Evolutionary conservation across 805 yeast genomes (phyloP).

Genomic region (Vanderwaltozyma polyspora): DNA sequence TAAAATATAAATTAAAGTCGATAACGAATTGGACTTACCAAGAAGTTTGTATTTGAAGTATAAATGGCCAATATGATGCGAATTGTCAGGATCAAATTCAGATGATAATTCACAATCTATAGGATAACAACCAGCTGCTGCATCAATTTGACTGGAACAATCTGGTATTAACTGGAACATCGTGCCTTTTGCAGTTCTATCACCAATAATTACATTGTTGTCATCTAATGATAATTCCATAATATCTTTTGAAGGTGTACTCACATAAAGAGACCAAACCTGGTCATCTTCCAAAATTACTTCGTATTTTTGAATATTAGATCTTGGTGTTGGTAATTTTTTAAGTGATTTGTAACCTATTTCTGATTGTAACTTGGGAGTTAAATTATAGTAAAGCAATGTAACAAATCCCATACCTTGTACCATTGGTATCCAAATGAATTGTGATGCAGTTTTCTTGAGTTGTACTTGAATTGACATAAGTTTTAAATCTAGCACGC

Average conservation of each 20-base stretch:
- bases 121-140: conserved; percentile 53
- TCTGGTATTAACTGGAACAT: conserved; percentile 2
- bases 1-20: conserved; percentile 42
- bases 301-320: conserved; percentile 42
- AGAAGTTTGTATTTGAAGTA: conserved; percentile 30
- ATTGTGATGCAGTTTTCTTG: conserved; percentile 26
- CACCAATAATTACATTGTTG: background rate
- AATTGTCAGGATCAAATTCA: background rate
- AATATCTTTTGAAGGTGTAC: background rate
- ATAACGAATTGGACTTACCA: conserved; percentile 37
- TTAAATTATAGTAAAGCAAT: conserved; percentile 43
- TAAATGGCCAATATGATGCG: background rate
- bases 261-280: conserved; percentile 55
- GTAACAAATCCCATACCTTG: conserved; percentile 82
- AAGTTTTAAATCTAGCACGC: conserved; percentile 23
- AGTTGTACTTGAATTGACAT: conserved; percentile 27
- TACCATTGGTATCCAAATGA: conserved; percentile 46
- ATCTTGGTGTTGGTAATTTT: conserved; percentile 23
- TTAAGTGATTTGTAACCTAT: conserved; percentile 52
- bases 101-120: conserved; percentile 27
- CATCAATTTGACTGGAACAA: conserved; percentile 30
- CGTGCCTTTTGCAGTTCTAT: conserved; percentile 1
- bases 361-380: conserved; percentile 45
- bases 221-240: conserved; percentile 1
- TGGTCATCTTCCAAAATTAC: conserved; percentile 43